Evolutionary conservation across 352 stramenopile species (phyloP), one percentile per base, ranked within the genome.

Genomic region (Phytophthora uliginosa): DNA sequence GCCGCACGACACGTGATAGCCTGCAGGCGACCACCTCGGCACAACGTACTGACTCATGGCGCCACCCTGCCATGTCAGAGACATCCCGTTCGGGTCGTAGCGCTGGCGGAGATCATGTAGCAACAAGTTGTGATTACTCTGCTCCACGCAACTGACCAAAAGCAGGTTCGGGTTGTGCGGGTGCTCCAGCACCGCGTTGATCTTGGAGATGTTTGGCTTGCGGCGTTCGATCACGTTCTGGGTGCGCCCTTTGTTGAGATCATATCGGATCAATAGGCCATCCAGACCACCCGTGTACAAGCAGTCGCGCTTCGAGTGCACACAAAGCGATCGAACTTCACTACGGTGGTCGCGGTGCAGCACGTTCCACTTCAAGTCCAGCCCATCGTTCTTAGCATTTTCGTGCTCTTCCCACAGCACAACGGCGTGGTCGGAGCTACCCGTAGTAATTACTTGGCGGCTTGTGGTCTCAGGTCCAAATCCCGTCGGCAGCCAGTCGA

Each of bases 41-140:
- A 95, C 87, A 36, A 95, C 90, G 59, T 95, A 95, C 76, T 95
- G 87, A 71, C 88, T 97, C 81, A 91, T 95, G 5, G 85, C 81
- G 18, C 82, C 59, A 54, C 91, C 84, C 40, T 84, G 76, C 83
- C 79, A 91, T 28, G 82, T 80, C 10, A 96, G 74, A n/a, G 82
- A 89, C 83, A 95, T 93, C 13, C 76, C 79, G 4, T 74, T 63
- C 7, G 65, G 36, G 4, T 84, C 77, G 28, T 90, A 83, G 15
- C 75, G 81, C 64, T 92, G 72, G 40, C 90, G 84, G 31, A 95
- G 68, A 57, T 97, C 90, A 67, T 94, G 82, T 47, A 97, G 68
- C 59, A 95, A 34, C 45, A 97, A 57, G 36, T 82, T 93, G 58
- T 97, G 87, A 47, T 84, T 79, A 33, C 33, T 77, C 59, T 83